Evolutionary conservation across 2,329 filamentous ascomycete species (phyloP), one percentile per base, ranked within the genome.

Genomic region (Macrophomina tecta): DNA sequence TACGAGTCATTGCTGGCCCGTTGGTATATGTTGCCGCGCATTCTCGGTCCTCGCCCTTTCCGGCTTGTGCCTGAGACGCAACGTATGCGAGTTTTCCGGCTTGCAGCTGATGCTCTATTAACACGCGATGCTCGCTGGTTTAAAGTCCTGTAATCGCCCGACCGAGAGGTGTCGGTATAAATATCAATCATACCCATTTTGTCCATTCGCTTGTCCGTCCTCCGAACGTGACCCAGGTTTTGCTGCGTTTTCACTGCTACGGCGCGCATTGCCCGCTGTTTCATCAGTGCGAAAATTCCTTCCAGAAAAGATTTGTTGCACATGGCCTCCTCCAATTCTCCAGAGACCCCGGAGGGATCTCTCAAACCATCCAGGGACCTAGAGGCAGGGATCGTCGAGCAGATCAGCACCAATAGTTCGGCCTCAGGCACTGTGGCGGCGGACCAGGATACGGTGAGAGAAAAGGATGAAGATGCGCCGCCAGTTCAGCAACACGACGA

Each of bases 401-500:
- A 52, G 16, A 55, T 53, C 23, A 30, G 56, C 9, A 48, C 56
- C 40, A 61, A 40, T 18, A 61, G 56, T 48, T 34, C 56, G 28
- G 28, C 56, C 28, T 61, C 56, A n/a, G 16, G 12, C 7, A n/a
- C n/a, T 16, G 6, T 23, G 18, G 5, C 18, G 14, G 5, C 14
- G 14, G 56, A 48, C 2, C 40, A 36, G 42, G 56, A 1, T 34
- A 36, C 36, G 36, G 8, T 45, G 5, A 42, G 23, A 11, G 56
- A 61, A 30, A 61, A 61, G 16, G 53, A 34, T 16, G 40, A 61
- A 14, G 40, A 32, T 1, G 42, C 5, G 14, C 1, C 30, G 0
- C 7, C 18, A n/a, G 49, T n/a, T 16, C 53, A 67, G 34, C 53
- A 53, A 18, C 36, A 45, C 16, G 64, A 60, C 23, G 53, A 66